Evolutionary conservation across 129 eudicot species (phyloP).

Genomic region (Centaurea solstitialis): DNA sequence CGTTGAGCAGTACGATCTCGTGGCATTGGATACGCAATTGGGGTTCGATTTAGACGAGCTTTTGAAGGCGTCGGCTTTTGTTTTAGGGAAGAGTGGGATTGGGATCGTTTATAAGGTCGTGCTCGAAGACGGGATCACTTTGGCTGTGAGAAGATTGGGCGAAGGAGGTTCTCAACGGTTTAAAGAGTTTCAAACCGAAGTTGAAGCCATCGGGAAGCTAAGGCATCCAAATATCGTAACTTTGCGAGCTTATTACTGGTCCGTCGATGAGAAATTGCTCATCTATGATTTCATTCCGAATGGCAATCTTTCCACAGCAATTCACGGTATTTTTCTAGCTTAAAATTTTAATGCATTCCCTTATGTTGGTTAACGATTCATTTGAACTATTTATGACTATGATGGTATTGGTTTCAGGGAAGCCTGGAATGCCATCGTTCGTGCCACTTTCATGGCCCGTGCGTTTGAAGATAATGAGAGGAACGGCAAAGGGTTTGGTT

Average conservation of each 20-base stretch:
- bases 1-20: constrained; percentile 82
- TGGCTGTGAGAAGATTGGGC: constrained; percentile 94
- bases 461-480: constrained; percentile 76
- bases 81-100: constrained; percentile 93
- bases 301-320: constrained; percentile 78
- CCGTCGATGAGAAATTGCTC: constrained; percentile 96
- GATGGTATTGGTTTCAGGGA: constrained; percentile 47
- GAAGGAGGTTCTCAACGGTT: constrained; percentile 99
- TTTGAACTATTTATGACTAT: not conserved
- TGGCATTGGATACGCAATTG: constrained; percentile 68
- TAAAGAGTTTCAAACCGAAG: constrained; percentile 94
- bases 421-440: constrained; percentile 66
- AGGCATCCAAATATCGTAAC: constrained; percentile 89
- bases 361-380: not conserved
- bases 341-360: not conserved
- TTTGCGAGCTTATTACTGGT: constrained; percentile 90
- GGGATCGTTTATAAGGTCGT: constrained; percentile 98
- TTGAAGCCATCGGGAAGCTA: constrained; percentile 92
- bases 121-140: constrained; percentile 85
- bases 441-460: constrained; percentile 73
- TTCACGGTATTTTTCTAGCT: constrained; percentile 61
- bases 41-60: constrained; percentile 91
- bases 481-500: constrained; percentile 78
- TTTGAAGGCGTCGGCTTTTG: constrained; percentile 95
- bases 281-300: constrained; percentile 79